Evolutionary conservation across 805 yeast species (phyloP), one percentile per base, ranked within the genome.

Genomic region (Saccharomycodes ludwigii): DNA sequence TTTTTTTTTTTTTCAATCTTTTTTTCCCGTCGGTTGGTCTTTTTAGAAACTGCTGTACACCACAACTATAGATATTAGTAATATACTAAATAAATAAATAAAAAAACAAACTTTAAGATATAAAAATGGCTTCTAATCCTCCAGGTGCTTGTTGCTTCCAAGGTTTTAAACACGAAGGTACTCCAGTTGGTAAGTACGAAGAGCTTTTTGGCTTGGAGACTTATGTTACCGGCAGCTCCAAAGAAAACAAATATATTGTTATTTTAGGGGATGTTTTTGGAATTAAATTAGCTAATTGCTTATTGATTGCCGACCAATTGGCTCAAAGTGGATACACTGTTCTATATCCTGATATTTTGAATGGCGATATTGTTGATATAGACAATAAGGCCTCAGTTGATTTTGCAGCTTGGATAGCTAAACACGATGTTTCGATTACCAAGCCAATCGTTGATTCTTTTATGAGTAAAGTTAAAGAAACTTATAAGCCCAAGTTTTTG

Each of bases 191-290:
- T 21, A 32, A 40, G 2, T 52, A 56, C 37, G 40, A 52, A 21
- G 56, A 58, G 8, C 33, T 71, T 5, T 58, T 49, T 34, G 76
- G 73, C 10, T 40, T 66, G 18, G 49, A 52, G 26, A 54, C 70
- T 9, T 72, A 72, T 40, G 56, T 64, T 18, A 40, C 70, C 9
- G 15, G 28, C 19, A 82, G 82, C 25, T 53, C 54, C 37, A 46
- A 50, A 39, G 33, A 60, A 7, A 39, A 41, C 6, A 37, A 46
- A n/a, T 39, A 38, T 27, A 53, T 82, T 16, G 72, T 82, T 18
- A 65, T 83, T 28, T 38, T 76, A 25, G 66, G 91, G 26, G 95
- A 85, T 49, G 59, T 84, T 29, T 71, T 51, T 38, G 95, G 95
- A 22, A 56, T 66, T 49, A 59, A 59, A 29, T 65, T 63, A 48